These are phyloP conservation scores for Holtermannia corniformis DNA, from an alignment of 768 basidiomycete species.

Conservation along the genomic window DNA sequence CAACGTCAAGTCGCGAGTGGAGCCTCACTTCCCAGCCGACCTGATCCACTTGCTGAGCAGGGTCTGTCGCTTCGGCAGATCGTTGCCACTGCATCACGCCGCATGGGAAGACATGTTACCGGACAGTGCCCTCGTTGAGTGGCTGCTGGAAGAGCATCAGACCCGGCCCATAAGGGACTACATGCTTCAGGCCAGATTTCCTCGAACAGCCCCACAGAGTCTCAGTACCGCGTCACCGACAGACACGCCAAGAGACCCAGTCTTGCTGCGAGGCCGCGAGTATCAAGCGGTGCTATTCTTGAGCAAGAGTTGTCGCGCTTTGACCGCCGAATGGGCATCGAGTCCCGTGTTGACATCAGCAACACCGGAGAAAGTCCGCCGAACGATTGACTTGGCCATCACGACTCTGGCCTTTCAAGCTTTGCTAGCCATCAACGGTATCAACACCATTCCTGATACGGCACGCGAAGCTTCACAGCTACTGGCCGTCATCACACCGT, in stretches of 20 bases:
- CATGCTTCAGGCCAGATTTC: constrained; percentile 57
- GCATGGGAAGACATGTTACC: constrained; percentile 49
- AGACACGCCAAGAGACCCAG: neutral
- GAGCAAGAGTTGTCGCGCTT: constrained; percentile 52
- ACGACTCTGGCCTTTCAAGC: constrained; percentile 61
- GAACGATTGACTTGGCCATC: constrained; percentile 60
- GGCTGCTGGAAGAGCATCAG: constrained; percentile 52
- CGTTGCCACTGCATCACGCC: constrained; percentile 42
- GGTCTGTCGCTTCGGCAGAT: constrained; percentile 52
- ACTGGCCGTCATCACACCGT: constrained; percentile 44
- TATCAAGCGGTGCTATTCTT: constrained; percentile 57
- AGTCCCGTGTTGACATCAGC: constrained; percentile 38
- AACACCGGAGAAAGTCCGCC: constrained; percentile 57
- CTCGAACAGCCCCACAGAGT: constrained; percentile 3
- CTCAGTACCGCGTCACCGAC: neutral
- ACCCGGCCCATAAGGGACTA: constrained; percentile 60
- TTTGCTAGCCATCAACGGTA: constrained; percentile 57
- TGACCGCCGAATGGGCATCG: constrained; percentile 48
- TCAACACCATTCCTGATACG: constrained; percentile 52
- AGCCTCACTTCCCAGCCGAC: constrained; percentile 52
- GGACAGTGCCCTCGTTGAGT: constrained; percentile 56
- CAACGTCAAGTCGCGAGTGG: constrained; percentile 45
- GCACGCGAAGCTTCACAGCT: constrained; percentile 57
- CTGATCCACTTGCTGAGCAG: constrained; percentile 55
- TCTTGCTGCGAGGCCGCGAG: constrained; percentile 11